phyloP scores from a whole-genome alignment of 1,284 basidiomycete genomes.

The Ceratobasidium sp. region DNA sequence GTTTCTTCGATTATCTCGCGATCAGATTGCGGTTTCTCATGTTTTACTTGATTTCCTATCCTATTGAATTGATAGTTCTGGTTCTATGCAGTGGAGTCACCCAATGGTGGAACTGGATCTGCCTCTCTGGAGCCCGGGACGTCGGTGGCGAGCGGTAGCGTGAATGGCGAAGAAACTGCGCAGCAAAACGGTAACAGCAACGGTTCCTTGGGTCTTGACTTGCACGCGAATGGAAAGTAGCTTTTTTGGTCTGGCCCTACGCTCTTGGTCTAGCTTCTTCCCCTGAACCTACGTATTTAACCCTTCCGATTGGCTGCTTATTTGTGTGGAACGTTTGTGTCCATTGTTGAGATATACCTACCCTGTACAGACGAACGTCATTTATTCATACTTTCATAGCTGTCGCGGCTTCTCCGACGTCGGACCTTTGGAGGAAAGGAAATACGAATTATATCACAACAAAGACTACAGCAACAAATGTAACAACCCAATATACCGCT shows the following conservation, averaged over 20 bases:
- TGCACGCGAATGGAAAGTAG: background rate
- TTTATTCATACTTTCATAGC: background rate
- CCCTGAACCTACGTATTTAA: background rate
- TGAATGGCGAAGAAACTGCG: constrained; percentile 1
- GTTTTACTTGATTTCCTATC: no score
- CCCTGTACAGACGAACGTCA: background rate
- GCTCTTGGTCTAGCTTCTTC: background rate
- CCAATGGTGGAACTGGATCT: constrained; percentile 17
- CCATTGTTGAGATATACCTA: constrained; percentile 7
- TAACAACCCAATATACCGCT: background rate
- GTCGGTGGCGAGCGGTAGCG: constrained; percentile 6
- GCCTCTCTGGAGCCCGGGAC: constrained; percentile 17
- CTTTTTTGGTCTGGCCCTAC: background rate
- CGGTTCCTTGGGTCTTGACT: constrained; percentile 18
- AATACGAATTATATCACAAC: constrained; percentile 29
- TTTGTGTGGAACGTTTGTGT: background rate
- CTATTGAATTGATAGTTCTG: constrained; percentile 41
- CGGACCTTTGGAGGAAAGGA: background rate
- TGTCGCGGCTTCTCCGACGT: background rate
- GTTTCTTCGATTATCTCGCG: constrained; percentile 55
- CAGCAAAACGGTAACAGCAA: constrained; percentile 5
- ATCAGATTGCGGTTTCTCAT: background rate
- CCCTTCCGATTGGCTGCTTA: background rate
- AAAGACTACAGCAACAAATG: background rate
- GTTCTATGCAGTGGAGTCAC: constrained; percentile 69